phyloP scores from a whole-genome alignment of 208 protist genomes.

The Leptomonas seymouri region DNA sequence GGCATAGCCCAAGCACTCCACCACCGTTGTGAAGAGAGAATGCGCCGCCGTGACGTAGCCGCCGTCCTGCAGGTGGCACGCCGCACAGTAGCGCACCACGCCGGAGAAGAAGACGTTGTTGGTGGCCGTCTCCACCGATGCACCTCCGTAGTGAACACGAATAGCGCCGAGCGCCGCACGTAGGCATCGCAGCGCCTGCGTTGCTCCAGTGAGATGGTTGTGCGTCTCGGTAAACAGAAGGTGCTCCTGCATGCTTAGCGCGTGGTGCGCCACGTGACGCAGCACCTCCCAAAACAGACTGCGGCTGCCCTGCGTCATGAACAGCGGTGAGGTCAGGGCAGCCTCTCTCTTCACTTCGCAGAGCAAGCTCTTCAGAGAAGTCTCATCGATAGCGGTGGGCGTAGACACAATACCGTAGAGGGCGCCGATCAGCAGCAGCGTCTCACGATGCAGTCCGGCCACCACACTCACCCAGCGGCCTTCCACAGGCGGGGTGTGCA shows the following conservation, averaged over 20 bases:
- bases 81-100: slow-evolving; percentile 53
- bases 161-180: slow-evolving; percentile 42
- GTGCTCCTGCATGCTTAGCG: slow-evolving; percentile 52
- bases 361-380: slow-evolving; percentile 30
- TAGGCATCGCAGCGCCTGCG: slow-evolving; percentile 34
- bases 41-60: slow-evolving; percentile 72
- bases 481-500: slow-evolving; percentile 47
- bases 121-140: slow-evolving; percentile 26
- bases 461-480: slow-evolving; percentile 42
- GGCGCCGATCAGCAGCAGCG: slow-evolving; percentile 51
- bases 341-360: slow-evolving; percentile 38
- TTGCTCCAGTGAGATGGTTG: not conserved
- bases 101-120: slow-evolving; percentile 55
- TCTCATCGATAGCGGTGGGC: slow-evolving; percentile 32
- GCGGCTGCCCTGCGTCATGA: not conserved
- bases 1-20: slow-evolving; percentile 26
- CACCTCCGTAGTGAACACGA: slow-evolving; percentile 39
- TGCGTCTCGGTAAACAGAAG: slow-evolving; percentile 5
- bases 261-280: slow-evolving; percentile 59
- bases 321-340: slow-evolving; percentile 21
- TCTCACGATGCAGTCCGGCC: slow-evolving; percentile 51
- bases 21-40: slow-evolving; percentile 47
- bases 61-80: slow-evolving; percentile 38
- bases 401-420: slow-evolving; percentile 66
- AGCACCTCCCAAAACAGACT: slow-evolving; percentile 37